Evolutionary conservation across 768 basidiomycete genomes (phyloP).

Genomic region (Scleroderma citrinum): DNA sequence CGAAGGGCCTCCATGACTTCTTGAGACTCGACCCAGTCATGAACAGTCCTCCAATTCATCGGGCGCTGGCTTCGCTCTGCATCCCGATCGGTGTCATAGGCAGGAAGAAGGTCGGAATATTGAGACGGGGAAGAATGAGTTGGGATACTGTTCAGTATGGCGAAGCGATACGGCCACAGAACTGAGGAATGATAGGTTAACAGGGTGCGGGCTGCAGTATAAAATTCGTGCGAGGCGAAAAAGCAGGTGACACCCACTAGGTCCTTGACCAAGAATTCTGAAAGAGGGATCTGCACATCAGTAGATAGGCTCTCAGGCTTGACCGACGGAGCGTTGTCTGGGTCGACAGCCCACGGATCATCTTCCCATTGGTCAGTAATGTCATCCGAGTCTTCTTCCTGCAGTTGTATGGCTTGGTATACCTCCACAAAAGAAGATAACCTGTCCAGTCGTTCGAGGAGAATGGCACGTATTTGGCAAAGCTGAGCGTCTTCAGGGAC

Average conservation of each 20-base stretch:
- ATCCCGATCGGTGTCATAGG: slow-evolving; percentile 44
- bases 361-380: slow-evolving; percentile 44
- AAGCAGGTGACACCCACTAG: slow-evolving; percentile 54
- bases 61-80: slow-evolving; percentile 32
- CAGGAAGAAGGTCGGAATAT: slow-evolving; percentile 59
- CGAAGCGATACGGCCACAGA: slow-evolving; percentile 66
- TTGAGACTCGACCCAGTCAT: slow-evolving; percentile 54
- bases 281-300: slow-evolving; percentile 47
- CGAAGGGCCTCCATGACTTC: slow-evolving; percentile 39
- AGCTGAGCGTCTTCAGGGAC: slow-evolving; percentile 58
- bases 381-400: slow-evolving; percentile 22
- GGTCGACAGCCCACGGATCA: slow-evolving; percentile 63
- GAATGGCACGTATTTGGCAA: slow-evolving; percentile 56
- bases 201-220: slow-evolving; percentile 54
- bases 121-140: slow-evolving; percentile 60
- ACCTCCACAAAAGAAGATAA: slow-evolving; percentile 71
- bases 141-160: slow-evolving; percentile 69
- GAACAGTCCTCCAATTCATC: slow-evolving; percentile 44
- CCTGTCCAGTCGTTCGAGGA: slow-evolving; percentile 63
- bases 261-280: slow-evolving; percentile 56
- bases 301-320: slow-evolving; percentile 18
- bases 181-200: slow-evolving; percentile 46
- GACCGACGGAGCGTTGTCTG: slow-evolving; percentile 20
- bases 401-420: slow-evolving; percentile 34
- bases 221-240: slow-evolving; percentile 58